Base-by-base conservation (phyloP, 1,284 basidiomycete genomes). In the Apiotrichum sp. region DNA sequence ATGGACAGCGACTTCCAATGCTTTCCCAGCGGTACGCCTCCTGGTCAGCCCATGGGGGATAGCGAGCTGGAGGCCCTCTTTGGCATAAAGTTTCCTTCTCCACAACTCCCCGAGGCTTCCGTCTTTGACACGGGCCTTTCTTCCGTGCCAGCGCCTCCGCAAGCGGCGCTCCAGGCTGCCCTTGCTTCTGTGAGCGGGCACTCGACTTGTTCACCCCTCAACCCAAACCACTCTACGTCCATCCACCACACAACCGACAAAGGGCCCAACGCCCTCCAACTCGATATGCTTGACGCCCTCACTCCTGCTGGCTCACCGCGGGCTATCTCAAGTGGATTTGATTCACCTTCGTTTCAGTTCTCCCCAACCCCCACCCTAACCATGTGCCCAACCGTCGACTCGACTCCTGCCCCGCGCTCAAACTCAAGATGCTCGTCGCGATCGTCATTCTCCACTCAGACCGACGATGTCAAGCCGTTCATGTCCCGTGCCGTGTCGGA, bases 361-460 rank as follows among this genome's bases (percentile, higher is more conserved):
- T 61, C 59, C 36, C 59, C 59, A 1, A 61, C 59, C 9, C 59
- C 59, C 1, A 56, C 52, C 9, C 52, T 61, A 4, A 61, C 59
- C 36, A 35, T 49, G 45, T 58, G 56, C 52, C 38, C 52, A 1
- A 58, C 56, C 1, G 49, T 43, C 32, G 47, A 55, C 50, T 52
- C 49, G 22, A 61, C 59, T 0, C 59, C 59, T 4, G 59, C 47
- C 2, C 56, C 59, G 2, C 53, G 56, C 33, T 56, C 56, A n/a
- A 51, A 52, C 56, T 61, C 59, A 38, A 53, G 56, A 22, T 61
- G 56, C 56, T 56, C 53, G 38, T 56, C 56, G 2, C 56, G 52
- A 35, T 61, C 59, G 8, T 59, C 57, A 4, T 53, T 57, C 29
- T 57, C 56, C 4, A 9, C 29, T 29, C 46, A 50, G 44, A 39